Evolutionary conservation across 2,329 filamentous ascomycete genomes (phyloP), one percentile per base, ranked within the genome.

Genomic region (Xylariaceae sp.): DNA sequence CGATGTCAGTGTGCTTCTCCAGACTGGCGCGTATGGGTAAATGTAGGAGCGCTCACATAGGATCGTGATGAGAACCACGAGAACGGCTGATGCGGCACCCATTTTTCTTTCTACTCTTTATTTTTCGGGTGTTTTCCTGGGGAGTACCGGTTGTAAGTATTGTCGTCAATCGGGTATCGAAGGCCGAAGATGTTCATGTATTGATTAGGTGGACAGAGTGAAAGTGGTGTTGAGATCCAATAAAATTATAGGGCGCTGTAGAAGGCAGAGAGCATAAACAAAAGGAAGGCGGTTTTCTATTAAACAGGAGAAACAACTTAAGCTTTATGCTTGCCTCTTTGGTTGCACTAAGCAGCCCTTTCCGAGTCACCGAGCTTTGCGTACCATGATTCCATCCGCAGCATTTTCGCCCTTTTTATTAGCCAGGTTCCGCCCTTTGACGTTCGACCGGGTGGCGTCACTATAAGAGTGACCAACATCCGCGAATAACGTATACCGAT

Each of bases 41-140:
- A n/a, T 1, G 30, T 7, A 35, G 11, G 40, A 32, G 68, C 75
- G 68, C 77, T 57, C 68, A 82, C 79, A 74, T 60, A 81, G 61
- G 53, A 82, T 70, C 61, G 78, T 81, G 66, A 81, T 73, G 55
- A 82, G 63, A 45, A 80, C 68, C 56, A 81, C 62, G 31, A 80
- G 65, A 47, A 82, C 65, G 30, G 76, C 74, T 12, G 77, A 78
- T 37, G 67, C 70, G 57, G 68, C 76, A 61, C 76, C 74, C 79
- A 81, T 82, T 37, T 48, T 56, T 43, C 8, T 37, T 37, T 11
- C 35, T 7, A 11, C 12, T 37, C 8, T 11, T 6, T 12, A 5
- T 40, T 27, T n/a, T 40, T 40, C 6, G 12, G 40, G 12, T n/a
- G 27, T 44, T 27, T 27, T 12, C 39, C 12, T 40, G 35, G 35